A percentile compares a stretch with the other conserved stretches of the same genome.
These are phyloP conservation scores for Allomyces macrogynus DNA, from an alignment of 192 early-diverging fungal species.

Conservation along the genomic window DNA sequence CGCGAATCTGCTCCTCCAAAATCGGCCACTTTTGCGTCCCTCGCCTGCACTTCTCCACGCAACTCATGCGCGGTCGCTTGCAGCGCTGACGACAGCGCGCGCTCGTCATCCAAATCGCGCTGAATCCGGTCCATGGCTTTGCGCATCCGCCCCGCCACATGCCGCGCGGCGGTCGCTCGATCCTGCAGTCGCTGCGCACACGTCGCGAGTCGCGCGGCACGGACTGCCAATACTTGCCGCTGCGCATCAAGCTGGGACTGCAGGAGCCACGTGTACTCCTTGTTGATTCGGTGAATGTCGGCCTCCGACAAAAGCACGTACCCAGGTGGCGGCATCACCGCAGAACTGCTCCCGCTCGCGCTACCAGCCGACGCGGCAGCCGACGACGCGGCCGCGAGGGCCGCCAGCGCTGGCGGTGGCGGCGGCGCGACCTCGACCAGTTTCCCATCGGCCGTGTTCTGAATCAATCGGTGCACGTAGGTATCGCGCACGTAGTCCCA, in stretches of 20 bases:
- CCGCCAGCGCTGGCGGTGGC: conserved; percentile 3
- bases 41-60: conserved; percentile 34
- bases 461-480: conserved; percentile 85
- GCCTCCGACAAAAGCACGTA: conserved; percentile 24
- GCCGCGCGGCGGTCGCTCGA: conserved; percentile 2
- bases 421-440: conserved; percentile 61
- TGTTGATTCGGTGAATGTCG: conserved; percentile 50
- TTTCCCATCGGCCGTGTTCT: conserved; percentile 79
- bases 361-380: conserved; percentile 3
- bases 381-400: conserved; percentile 1
- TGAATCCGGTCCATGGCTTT: conserved; percentile 4
- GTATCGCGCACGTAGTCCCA: conserved; percentile 98
- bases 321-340: conserved; percentile 1
- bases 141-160: conserved; percentile 4
- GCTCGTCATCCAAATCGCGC: conserved; percentile 7
- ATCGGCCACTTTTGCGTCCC: conserved; percentile 41
- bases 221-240: conserved; percentile 60
- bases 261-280: conserved; percentile 68
- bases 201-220: conserved; percentile 27
- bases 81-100: conserved; percentile 12
- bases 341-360: not conserved
- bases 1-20: conserved; percentile 74
- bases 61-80: conserved; percentile 13
- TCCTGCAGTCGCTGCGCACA: conserved; percentile 5
- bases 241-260: conserved; percentile 74